Conservation (phyloP, 345 rosid genomes). For the Euphorbia lathyris region DNA sequence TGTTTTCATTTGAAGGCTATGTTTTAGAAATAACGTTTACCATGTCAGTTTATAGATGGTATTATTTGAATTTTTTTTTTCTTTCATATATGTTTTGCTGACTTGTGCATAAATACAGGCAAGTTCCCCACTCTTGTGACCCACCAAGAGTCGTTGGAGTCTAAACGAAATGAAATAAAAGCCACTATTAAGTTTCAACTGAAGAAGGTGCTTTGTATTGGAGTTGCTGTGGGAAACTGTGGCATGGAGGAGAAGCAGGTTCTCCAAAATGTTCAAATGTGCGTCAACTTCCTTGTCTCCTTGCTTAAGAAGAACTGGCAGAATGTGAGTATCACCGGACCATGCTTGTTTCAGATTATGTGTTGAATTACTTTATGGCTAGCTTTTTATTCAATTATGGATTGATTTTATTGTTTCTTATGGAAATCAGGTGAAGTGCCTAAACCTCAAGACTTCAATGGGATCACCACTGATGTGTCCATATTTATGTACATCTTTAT, state of each 20-base stretch:
- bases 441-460: constrained; percentile 36
- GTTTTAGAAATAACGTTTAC: too few relatives aligned
- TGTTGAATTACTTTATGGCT: too few relatives aligned
- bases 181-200: constrained; percentile 36
- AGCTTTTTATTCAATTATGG: too few relatives aligned
- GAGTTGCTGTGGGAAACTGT: constrained; percentile 37
- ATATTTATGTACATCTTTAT: too few relatives aligned
- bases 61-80: too few relatives aligned
- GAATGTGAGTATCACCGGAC: constrained; percentile 28
- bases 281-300: constrained; percentile 31
- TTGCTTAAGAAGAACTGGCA: constrained; percentile 41
- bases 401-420: background rate
- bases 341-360: background rate
- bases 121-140: constrained; percentile 38
- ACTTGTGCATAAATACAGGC: constrained; percentile 18
- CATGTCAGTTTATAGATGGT: too few relatives aligned
- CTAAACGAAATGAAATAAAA: constrained; percentile 31
- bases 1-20: too few relatives aligned
- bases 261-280: constrained; percentile 39
- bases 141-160: constrained; percentile 36
- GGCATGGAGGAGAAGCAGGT: constrained; percentile 42
- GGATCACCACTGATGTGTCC: too few relatives aligned
- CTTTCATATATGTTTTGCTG: background rate
- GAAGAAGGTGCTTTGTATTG: constrained; percentile 39
- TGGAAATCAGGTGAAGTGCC: constrained; percentile 30